Evolutionary conservation across 306 rosid genomes (phyloP), one percentile per base, ranked within the genome.

Genomic region (Biancaea sappan): DNA sequence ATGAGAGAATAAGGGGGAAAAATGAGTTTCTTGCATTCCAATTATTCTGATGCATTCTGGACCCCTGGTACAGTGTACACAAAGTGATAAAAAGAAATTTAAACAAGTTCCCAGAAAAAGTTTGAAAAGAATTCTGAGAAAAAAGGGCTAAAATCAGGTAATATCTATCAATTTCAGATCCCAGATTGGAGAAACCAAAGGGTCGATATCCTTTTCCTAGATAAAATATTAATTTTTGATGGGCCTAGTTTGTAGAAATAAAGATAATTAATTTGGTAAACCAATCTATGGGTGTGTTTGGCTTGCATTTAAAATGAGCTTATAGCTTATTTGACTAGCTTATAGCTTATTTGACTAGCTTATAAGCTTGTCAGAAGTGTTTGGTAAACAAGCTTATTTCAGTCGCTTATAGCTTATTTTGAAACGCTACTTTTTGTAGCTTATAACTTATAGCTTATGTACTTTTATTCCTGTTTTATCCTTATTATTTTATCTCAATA

Each of bases 231-330:
- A 3, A 8, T 19, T 3, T 72, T 65, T 52, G n/a, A 19, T 74
- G 70, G 15, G 43, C 52, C 66, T 50, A 58, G 71, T 37, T 80
- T 48, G 66, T n/a, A 48, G 43, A 68, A 48, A 48, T 38, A 13
- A 73, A 38, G 32, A 15, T 6, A 28, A 26, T 26, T 47, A 58
- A 70, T 67, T 73, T 29, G 51, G 66, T 48, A 70, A 47, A 21
- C 26, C 59, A 67, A 47, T 66, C 47, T 34, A n/a, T n/a, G n/a
- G n/a, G n/a, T n/a, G n/a, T n/a, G n/a, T n/a, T n/a, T n/a, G n/a
- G n/a, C n/a, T n/a, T n/a, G n/a, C n/a, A n/a, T n/a, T n/a, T n/a
- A n/a, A n/a, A n/a, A n/a, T n/a, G n/a, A n/a, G n/a, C n/a, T n/a
- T n/a, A n/a, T n/a, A n/a, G n/a, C n/a, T n/a, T n/a, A n/a, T n/a